Percentiles rank a stretch among this genome's conserved stretches.
phyloP scores from a whole-genome alignment of 805 yeast species.

The Barnettozyma californica region DNA sequence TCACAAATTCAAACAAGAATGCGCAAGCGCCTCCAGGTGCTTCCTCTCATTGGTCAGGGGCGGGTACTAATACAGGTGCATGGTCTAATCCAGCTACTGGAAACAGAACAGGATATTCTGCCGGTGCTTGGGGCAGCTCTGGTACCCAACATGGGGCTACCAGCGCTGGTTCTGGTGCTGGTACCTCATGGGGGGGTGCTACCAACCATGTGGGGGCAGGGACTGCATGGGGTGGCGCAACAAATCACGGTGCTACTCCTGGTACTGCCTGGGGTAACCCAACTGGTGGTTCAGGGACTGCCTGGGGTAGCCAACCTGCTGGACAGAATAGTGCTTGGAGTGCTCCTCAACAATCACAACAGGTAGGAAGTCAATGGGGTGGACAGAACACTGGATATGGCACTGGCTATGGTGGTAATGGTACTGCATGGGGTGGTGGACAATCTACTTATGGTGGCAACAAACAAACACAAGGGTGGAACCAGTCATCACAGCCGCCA shows the following conservation, averaged over 20 bases:
- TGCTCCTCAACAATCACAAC: slow-evolving; percentile 7
- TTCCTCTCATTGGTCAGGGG: slow-evolving; percentile 28
- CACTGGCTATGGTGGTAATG: slow-evolving; percentile 17
- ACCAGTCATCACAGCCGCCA: background rate
- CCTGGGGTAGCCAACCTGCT: slow-evolving; percentile 15
- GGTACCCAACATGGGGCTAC: slow-evolving; percentile 26
- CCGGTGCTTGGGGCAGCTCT: slow-evolving; percentile 39
- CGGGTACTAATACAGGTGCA: slow-evolving; percentile 24
- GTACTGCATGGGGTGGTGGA: slow-evolving; percentile 31
- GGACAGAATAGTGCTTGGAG: slow-evolving; percentile 37
- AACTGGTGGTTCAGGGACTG: slow-evolving; percentile 25
- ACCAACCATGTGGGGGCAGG: slow-evolving; percentile 36
- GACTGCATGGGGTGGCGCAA: slow-evolving; percentile 40
- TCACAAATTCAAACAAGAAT: slow-evolving; percentile 7
- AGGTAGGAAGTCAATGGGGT: slow-evolving; percentile 24
- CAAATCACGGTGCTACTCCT: slow-evolving; percentile 40
- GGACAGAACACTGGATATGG: slow-evolving; percentile 33
- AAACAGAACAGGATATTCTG: slow-evolving; percentile 39
- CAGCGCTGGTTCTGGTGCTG: slow-evolving; percentile 41
- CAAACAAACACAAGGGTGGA: slow-evolving; percentile 5
- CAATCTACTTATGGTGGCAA: slow-evolving; percentile 17
- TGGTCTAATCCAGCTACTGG: slow-evolving; percentile 31
- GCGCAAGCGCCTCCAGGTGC: slow-evolving; percentile 23
- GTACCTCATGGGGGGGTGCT: slow-evolving; percentile 41
- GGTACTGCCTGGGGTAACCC: slow-evolving; percentile 38